phyloP scores from a whole-genome alignment of 2,329 filamentous ascomycete species.

The Neofusicoccum umdonicola region DNA sequence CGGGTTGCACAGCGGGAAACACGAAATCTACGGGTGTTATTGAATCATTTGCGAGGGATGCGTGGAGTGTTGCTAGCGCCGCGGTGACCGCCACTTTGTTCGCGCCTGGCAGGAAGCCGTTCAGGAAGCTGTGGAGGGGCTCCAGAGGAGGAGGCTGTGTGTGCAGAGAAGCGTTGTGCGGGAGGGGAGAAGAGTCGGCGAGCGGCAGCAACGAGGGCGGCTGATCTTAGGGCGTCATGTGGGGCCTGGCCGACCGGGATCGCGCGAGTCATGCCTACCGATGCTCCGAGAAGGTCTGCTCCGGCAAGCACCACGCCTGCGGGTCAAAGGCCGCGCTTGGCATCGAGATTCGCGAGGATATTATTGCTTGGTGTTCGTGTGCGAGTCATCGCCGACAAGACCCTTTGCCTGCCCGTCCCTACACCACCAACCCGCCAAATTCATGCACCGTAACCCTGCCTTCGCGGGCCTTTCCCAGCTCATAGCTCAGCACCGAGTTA shows the following conservation, averaged over 20 bases:
- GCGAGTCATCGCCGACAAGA: neutral
- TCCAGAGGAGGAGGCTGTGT: too few relatives aligned
- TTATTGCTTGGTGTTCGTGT: too few relatives aligned
- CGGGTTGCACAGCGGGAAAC: conserved; percentile 9
- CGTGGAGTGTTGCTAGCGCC: neutral
- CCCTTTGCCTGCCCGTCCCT: neutral
- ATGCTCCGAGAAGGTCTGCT: too few relatives aligned
- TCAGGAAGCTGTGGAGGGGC: neutral
- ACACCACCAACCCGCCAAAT: conserved; percentile 6
- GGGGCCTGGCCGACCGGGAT: neutral
- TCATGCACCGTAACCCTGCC: neutral
- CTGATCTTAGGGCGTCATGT: neutral
- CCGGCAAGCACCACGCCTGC: neutral
- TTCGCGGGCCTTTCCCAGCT: conserved; percentile 45
- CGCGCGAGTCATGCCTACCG: conserved; percentile 1
- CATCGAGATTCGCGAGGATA: neutral
- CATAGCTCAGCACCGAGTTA: conserved; percentile 68
- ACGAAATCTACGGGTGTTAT: conserved; percentile 26
- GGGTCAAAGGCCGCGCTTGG: neutral
- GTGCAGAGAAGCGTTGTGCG: neutral
- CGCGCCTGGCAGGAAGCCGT: neutral
- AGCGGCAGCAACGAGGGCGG: neutral
- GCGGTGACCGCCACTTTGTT: conserved; percentile 15
- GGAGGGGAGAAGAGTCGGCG: neutral
- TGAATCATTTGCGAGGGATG: conserved; percentile 27